Percentiles rank a stretch among this genome's conserved stretches.
These are phyloP conservation scores for Colletotrichum kahawae DNA, from an alignment of 2,329 filamentous ascomycete genomes.

Conservation along the genomic window DNA sequence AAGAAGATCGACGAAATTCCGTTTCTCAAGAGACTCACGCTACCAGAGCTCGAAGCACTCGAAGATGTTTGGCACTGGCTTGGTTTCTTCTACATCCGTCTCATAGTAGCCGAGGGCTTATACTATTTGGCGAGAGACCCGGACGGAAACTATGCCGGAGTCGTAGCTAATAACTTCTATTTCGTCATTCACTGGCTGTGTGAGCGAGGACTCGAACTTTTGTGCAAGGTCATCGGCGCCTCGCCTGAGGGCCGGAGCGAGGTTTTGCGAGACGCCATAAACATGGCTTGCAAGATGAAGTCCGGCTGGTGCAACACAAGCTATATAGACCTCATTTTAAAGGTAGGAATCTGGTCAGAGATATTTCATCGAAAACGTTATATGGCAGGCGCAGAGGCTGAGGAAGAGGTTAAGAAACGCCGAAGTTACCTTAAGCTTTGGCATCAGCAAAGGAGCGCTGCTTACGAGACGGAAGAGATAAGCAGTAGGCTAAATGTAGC, in stretches of 20 bases:
- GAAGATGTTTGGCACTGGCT: not conserved
- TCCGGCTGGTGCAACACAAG: fast-evolving
- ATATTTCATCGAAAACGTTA: not conserved
- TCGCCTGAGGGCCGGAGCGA: not conserved
- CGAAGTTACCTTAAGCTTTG: not conserved
- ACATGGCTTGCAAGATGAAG: fast-evolving
- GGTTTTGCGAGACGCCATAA: not conserved
- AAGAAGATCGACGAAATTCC: not conserved
- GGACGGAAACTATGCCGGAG: not conserved
- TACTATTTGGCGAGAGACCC: not conserved
- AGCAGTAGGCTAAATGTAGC: fast-evolving
- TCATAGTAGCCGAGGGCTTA: not conserved
- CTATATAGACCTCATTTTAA: not conserved
- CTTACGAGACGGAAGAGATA: not conserved
- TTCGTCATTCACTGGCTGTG: not conserved
- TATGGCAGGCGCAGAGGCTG: not conserved
- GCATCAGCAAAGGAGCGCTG: not conserved
- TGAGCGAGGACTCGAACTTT: not conserved
- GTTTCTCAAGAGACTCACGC: not conserved
- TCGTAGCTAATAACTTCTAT: fast-evolving
- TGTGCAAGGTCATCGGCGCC: not conserved
- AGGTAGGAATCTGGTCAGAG: not conserved
- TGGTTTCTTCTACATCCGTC: not conserved
- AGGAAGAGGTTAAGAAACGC: not conserved
- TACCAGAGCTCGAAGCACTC: not conserved